Conservation (phyloP, 176 grass and related monocot genomes). For the Neostapfia colusana region DNA sequence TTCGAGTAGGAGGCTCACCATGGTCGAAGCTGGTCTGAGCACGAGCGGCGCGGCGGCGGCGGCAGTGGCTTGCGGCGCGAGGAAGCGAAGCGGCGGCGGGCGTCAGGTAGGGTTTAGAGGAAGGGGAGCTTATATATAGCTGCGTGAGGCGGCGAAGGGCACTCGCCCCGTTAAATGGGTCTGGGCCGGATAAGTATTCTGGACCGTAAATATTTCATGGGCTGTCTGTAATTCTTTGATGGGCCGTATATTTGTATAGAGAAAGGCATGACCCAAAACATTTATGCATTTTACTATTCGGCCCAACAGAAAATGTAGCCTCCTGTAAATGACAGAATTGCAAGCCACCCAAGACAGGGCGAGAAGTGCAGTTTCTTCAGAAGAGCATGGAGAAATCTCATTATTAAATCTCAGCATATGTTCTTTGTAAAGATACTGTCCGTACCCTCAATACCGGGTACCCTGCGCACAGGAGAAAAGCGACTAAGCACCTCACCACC, state of each 20-base stretch:
- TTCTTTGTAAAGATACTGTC: no score
- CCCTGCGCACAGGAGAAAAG: no score
- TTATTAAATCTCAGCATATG: no score
- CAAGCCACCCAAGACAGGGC: no score
- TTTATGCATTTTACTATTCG: no score
- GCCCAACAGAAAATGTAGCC: no score
- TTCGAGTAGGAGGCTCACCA: slow-evolving; percentile 13
- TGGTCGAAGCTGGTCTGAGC: neutral
- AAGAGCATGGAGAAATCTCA: no score
- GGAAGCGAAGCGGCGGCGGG: slow-evolving; percentile 2
- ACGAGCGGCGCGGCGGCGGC: neutral
- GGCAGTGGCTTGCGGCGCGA: neutral
- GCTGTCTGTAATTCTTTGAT: neutral
- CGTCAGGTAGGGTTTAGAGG: slow-evolving; percentile 36
- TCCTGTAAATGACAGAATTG: no score
- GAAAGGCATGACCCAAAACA: no score
- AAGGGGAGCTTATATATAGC: slow-evolving; percentile 22
- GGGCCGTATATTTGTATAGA: neutral
- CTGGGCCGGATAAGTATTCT: neutral
- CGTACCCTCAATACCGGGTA: no score
- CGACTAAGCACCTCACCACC: no score
- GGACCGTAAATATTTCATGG: neutral
- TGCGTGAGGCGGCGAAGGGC: neutral
- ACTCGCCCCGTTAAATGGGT: neutral
- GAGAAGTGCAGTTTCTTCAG: no score